A percentile compares a stretch with the other conserved stretches of the same genome.
These are phyloP conservation scores for Rhizopus sp. DNA, from an alignment of 371 early-diverging fungal species.

Conservation along the genomic window DNA sequence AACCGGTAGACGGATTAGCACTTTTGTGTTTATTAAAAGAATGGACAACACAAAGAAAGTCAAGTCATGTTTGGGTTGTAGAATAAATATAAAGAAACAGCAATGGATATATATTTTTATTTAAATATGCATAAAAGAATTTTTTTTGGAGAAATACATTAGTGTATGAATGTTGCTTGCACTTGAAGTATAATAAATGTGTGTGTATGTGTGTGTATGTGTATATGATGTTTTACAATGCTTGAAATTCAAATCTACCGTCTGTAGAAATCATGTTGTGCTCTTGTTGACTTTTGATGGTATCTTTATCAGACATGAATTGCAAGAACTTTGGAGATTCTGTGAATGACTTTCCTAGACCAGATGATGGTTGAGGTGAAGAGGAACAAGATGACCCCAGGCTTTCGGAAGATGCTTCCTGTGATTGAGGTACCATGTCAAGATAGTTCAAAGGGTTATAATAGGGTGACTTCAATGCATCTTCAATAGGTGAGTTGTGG, in stretches of 20 bases:
- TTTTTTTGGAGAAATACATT: constrained; percentile 12
- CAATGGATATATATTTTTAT: not conserved
- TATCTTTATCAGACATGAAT: not conserved
- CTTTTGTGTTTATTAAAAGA: constrained; percentile 32
- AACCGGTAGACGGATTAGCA: constrained; percentile 38
- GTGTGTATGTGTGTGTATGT: not conserved
- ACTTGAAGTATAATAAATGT: not conserved
- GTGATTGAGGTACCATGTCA: not conserved
- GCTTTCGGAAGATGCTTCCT: not conserved
- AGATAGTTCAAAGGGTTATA: not conserved
- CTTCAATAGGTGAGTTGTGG: not conserved
- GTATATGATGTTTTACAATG: constrained; percentile 5
- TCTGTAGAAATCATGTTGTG: not conserved
- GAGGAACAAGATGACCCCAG: not conserved
- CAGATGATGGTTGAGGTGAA: not conserved
- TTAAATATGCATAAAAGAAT: constrained; percentile 6
- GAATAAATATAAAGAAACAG: not conserved
- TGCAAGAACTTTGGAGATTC: constrained; percentile 1
- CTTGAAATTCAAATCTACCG: constrained; percentile 1
- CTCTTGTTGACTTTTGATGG: not conserved
- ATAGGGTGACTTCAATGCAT: not conserved
- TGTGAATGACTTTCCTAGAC: not conserved
- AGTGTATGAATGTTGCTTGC: constrained; percentile 1
- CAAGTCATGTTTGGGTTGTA: constrained; percentile 26
- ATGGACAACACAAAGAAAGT: constrained; percentile 26